A percentile compares a stretch with the other conserved stretches of the same genome.
phyloP scores from a whole-genome alignment of 1,284 basidiomycete species.

The Wolfiporia cocos region DNA sequence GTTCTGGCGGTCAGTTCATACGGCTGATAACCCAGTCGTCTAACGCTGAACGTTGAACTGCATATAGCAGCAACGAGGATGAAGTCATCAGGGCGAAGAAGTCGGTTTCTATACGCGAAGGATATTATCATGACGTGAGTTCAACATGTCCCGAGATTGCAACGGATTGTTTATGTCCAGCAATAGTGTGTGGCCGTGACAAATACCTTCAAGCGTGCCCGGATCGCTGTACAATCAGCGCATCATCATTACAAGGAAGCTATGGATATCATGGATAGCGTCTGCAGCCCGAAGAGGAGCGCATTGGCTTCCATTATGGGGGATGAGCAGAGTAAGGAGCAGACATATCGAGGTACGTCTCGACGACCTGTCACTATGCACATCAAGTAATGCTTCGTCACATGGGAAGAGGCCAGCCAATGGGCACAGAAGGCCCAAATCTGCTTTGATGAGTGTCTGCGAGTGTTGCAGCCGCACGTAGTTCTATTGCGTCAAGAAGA shows the following conservation, averaged over 20 bases:
- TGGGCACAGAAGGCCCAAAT: conserved; percentile 19
- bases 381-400: not conserved
- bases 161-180: not conserved
- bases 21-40: not conserved
- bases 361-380: not conserved
- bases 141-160: not conserved
- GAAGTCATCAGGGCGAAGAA: conserved; percentile 13
- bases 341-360: conserved; percentile 17
- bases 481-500: conserved; percentile 15
- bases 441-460: conserved; percentile 18
- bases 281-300: conserved; percentile 18
- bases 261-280: conserved; percentile 18
- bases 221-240: conserved; percentile 16
- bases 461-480: conserved; percentile 14
- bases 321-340: conserved; percentile 21
- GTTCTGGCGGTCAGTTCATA: conserved; percentile 16
- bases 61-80: conserved; percentile 9
- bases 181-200: conserved; percentile 14
- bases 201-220: conserved; percentile 13
- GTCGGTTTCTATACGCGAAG: conserved; percentile 14
- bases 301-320: conserved; percentile 16
- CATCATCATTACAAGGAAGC: conserved; percentile 18
- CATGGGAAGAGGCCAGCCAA: conserved; percentile 14
- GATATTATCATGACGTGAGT: conserved; percentile 15
- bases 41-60: not conserved